Evolutionary conservation across 73 alveolate genomes (phyloP).

Genomic region (Breviolum minutum): DNA sequence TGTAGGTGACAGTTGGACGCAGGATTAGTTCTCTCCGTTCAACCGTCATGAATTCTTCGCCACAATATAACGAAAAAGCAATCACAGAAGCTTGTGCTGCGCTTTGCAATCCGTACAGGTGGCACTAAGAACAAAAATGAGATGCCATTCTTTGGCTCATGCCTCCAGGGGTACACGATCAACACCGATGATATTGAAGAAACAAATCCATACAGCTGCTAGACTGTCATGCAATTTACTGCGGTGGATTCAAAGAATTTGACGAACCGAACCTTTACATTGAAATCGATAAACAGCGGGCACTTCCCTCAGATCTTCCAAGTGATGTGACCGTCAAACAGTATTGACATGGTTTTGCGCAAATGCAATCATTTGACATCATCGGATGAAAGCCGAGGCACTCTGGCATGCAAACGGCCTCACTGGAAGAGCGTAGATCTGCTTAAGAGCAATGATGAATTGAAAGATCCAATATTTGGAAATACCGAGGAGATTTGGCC

Average conservation of each 20-base stretch:
- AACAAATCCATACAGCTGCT: no score
- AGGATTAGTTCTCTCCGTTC: constrained; percentile 8
- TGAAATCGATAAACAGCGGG: no score
- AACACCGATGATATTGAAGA: no score
- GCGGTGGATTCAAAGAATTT: no score
- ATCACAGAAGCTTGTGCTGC: constrained; percentile 25
- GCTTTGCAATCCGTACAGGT: neutral
- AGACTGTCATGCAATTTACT: no score
- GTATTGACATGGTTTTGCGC: neutral
- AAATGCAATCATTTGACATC: neutral
- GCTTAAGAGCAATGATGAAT: constrained; percentile 16
- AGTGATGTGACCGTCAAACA: no score
- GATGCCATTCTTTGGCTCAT: constrained; percentile 5
- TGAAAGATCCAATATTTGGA: constrained; percentile 65
- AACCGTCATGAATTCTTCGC: neutral
- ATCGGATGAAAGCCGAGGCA: no score
- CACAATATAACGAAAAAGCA: neutral
- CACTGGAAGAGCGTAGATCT: constrained; percentile 18
- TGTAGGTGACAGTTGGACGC: constrained; percentile 5
- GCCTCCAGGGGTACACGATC: neutral
- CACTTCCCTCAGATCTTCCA: neutral
- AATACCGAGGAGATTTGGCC: neutral
- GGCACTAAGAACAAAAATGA: neutral
- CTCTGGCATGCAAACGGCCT: neutral
- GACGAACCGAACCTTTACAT: no score